phyloP scores from a whole-genome alignment of 768 basidiomycete species.

The Tulasnella sp. region DNA sequence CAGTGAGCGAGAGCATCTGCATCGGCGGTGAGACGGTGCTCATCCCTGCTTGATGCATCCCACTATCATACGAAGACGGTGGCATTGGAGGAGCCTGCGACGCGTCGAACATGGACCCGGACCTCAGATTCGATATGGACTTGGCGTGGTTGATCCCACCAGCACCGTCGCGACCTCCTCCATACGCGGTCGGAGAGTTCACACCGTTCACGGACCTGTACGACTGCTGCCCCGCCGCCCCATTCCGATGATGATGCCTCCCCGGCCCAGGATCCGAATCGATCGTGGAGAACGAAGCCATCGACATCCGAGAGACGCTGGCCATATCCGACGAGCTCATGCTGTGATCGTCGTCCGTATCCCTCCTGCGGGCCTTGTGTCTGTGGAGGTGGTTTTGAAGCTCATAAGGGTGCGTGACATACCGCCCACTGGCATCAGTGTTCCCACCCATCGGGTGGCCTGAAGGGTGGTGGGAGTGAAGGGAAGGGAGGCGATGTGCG shows the following conservation, averaged over 20 bases:
- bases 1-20: constrained; percentile 10
- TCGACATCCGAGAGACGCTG: constrained; percentile 60
- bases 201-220: neutral
- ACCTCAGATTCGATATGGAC: constrained; percentile 62
- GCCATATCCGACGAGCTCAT: constrained; percentile 83
- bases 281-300: constrained; percentile 70
- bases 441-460: neutral
- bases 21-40: constrained; percentile 9
- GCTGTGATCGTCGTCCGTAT: constrained; percentile 73
- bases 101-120: constrained; percentile 34
- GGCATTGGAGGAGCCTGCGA: neutral
- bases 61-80: too few relatives aligned
- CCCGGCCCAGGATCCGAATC: constrained; percentile 77
- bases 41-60: neutral
- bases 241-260: constrained; percentile 35
- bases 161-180: constrained; percentile 30
- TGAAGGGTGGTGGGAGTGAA: neutral
- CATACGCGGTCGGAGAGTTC: too few relatives aligned
- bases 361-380: constrained; percentile 67
- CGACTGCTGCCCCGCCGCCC: neutral
- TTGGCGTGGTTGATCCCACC: constrained; percentile 65
- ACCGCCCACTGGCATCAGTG: neutral
- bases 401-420: constrained; percentile 8
- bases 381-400: constrained; percentile 29
- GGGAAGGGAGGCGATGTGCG: neutral